These are phyloP conservation scores for Penicillium corylophilum DNA, from an alignment of 2,329 filamentous ascomycete species.

Conservation along the genomic window DNA sequence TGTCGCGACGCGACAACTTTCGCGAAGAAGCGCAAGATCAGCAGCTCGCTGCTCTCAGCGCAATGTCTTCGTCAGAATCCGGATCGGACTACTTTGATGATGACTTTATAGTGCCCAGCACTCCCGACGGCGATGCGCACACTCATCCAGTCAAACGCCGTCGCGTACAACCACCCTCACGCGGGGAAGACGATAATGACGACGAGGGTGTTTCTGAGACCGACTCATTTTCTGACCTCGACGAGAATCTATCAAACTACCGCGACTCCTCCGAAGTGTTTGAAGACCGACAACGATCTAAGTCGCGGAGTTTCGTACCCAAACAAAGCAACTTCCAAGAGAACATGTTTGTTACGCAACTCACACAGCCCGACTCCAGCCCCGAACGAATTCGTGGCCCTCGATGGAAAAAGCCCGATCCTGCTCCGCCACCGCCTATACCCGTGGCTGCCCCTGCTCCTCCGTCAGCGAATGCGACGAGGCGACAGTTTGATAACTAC, in stretches of 20 bases:
- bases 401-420: slow-evolving; percentile 49
- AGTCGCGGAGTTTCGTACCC: slow-evolving; percentile 43
- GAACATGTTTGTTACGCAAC: slow-evolving; percentile 49
- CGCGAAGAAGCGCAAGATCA: not conserved
- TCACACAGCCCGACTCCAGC: slow-evolving; percentile 50
- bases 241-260: slow-evolving; percentile 14
- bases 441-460: slow-evolving; percentile 1
- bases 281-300: slow-evolving; percentile 29
- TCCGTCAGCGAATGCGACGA: slow-evolving; percentile 1
- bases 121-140: slow-evolving; percentile 14
- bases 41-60: slow-evolving; percentile 5
- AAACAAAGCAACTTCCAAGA: slow-evolving; percentile 41
- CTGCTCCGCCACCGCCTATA: slow-evolving; percentile 18
- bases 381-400: slow-evolving; percentile 53
- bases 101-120: slow-evolving; percentile 29
- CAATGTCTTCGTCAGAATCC: slow-evolving; percentile 32
- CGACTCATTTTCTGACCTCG: slow-evolving; percentile 23
- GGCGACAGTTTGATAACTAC: slow-evolving; percentile 10
- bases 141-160: slow-evolving; percentile 36
- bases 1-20: slow-evolving; percentile 2
- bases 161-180: slow-evolving; percentile 26
- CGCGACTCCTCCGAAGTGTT: slow-evolving; percentile 16
- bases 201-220: slow-evolving; percentile 15
- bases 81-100: slow-evolving; percentile 33
- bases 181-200: slow-evolving; percentile 12